Base-by-base conservation (phyloP, 345 rosid genomes). In the Combretum micranthum region DNA sequence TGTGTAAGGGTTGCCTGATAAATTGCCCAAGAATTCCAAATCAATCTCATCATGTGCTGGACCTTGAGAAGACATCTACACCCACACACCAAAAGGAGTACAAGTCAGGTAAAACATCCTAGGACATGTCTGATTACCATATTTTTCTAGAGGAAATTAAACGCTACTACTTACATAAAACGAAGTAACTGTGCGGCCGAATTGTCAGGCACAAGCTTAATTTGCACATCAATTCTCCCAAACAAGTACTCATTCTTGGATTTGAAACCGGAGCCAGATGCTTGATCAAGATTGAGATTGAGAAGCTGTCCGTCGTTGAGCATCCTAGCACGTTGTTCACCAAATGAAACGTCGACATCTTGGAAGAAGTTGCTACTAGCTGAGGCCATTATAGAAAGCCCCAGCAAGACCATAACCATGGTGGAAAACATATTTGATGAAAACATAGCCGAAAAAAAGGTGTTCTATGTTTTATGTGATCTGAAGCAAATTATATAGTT, bases 21-120 rank as follows among this genome's bases (percentile, higher is more conserved):
- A 44, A 54, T 86, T 86, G 19, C 93, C 93, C 50, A 81, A 55
- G 80, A 86, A 86, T 57, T 83, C 93, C 20, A 83, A 81, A 60
- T 81, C 87, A 16, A 86, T 86, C 57, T 83, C 90, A 52, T 83
- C 88, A 73, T 79, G 75, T n/a, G 66, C 43, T 42, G 72, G 55
- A 47, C 88, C 92, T 52, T 52, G 49, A 0, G 92, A 83, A 25
- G 75, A 75, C 47, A 86, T 54, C 85, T 81, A 76, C 73, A 63
- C 14, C 12, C 12, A 2, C 10, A 46, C 1, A 0, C 14, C 8
- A 39, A 42, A 47, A 18, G 12, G 13, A 3, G 19, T 1, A 23
- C 1, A 7, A 25, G 60, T 52, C 23, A 44, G 26, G 3, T 47
- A 21, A 3, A 45, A 20, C 42, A 4, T 2, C 15, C n/a, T 4